phyloP scores from a whole-genome alignment of 2,329 filamentous ascomycete species.

The Penicillium capsulatum region DNA sequence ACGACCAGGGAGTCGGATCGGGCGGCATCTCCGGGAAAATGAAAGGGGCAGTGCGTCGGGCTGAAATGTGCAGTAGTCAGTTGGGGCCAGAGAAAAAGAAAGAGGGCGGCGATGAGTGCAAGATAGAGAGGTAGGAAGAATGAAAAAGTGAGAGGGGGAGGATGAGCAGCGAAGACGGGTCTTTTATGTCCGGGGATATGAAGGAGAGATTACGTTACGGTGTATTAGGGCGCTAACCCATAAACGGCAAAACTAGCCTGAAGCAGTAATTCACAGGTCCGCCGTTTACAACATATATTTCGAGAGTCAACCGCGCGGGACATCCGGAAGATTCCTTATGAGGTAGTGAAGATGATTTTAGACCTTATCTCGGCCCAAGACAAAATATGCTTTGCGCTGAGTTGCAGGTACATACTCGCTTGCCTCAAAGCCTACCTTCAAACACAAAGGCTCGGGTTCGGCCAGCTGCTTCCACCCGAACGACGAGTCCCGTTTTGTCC shows the following conservation, averaged over 20 bases:
- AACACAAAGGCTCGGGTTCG: too few relatives aligned
- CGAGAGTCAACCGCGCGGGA: too few relatives aligned
- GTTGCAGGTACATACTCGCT: too few relatives aligned
- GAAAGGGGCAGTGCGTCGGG: constrained; percentile 14
- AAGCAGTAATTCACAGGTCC: constrained; percentile 13
- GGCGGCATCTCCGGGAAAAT: constrained; percentile 18
- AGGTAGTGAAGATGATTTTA: too few relatives aligned
- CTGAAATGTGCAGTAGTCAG: constrained; percentile 3
- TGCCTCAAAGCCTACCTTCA: too few relatives aligned
- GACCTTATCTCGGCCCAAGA: too few relatives aligned
- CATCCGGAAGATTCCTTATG: too few relatives aligned
- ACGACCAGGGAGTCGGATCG: constrained; percentile 8
- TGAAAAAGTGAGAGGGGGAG: constrained; percentile 1
- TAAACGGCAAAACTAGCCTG: constrained; percentile 11
- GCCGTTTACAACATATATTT: too few relatives aligned
- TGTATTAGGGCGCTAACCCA: constrained; percentile 9
- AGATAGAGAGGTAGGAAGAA: constrained; percentile 11
- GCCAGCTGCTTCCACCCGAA: too few relatives aligned
- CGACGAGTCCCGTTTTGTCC: too few relatives aligned
- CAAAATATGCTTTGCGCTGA: too few relatives aligned
- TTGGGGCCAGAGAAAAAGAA: constrained; percentile 7
- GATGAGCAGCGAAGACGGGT: constrained; percentile 4
- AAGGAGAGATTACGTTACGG: constrained; percentile 9
- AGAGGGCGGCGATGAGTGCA: constrained; percentile 13
- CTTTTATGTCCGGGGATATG: constrained; percentile 5